These are phyloP conservation scores for Seiridium unicorne DNA, from an alignment of 2,329 filamentous ascomycete species.

Conservation along the genomic window DNA sequence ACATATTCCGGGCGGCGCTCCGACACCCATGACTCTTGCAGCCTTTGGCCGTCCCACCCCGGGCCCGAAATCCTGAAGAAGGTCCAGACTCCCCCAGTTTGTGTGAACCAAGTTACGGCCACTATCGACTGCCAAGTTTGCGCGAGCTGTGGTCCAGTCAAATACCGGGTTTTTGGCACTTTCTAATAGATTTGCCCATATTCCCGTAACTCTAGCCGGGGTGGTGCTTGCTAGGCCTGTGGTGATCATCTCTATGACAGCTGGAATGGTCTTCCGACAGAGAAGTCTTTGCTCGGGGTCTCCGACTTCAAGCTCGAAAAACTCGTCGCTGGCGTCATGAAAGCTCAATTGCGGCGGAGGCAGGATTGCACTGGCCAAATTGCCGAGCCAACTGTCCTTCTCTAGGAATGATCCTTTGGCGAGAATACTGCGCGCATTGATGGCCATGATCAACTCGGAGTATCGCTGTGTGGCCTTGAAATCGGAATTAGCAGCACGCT, in stretches of 20 bases:
- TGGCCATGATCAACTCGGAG: not conserved
- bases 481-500: not conserved
- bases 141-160: not conserved
- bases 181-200: not conserved
- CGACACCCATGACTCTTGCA: not conserved
- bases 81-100: not conserved
- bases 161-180: not conserved
- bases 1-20: not conserved
- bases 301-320: not conserved
- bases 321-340: not conserved
- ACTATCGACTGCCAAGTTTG: constrained; percentile 12
- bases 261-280: not conserved
- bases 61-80: not conserved
- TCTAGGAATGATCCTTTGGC: not conserved
- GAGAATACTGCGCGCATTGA: not conserved
- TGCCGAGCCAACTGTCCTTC: constrained; percentile 30
- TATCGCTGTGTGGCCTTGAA: not conserved
- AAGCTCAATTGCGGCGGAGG: not conserved
- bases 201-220: not conserved
- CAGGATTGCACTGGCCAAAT: constrained; percentile 42
- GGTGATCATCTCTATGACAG: not conserved
- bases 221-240: not conserved
- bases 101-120: not conserved
- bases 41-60: not conserved
- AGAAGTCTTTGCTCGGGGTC: not conserved